Conservation (phyloP, 805 yeast genomes). For the Wickerhamiella nectarea region DNA sequence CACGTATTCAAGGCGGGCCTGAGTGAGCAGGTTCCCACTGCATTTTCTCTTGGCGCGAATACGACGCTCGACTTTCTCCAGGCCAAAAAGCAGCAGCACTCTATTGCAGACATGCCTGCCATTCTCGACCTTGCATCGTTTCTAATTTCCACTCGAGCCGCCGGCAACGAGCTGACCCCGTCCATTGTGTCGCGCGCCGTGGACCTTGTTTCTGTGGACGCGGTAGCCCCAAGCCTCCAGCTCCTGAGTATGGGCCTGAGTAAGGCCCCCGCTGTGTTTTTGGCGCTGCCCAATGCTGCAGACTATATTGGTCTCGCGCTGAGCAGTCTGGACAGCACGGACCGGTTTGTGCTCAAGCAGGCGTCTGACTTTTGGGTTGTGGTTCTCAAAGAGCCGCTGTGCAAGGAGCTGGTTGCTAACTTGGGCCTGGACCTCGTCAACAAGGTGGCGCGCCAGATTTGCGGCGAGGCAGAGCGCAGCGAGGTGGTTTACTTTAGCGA, state of each 20-base stretch:
- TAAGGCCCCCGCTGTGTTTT: slow-evolving; percentile 13
- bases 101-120: slow-evolving; percentile 16
- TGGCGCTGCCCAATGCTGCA: slow-evolving; percentile 14
- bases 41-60: slow-evolving; percentile 41
- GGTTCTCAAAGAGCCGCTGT: slow-evolving; percentile 23
- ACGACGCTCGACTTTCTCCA: slow-evolving; percentile 31
- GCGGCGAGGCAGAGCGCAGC: slow-evolving; percentile 31
- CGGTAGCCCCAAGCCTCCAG: slow-evolving; percentile 20
- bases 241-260: slow-evolving; percentile 19
- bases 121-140: slow-evolving; percentile 23
- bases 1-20: slow-evolving; percentile 51
- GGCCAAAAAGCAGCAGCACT: slow-evolving; percentile 24
- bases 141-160: slow-evolving; percentile 17
- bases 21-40: slow-evolving; percentile 48
- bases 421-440: slow-evolving; percentile 24
- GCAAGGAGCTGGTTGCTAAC: slow-evolving; percentile 20
- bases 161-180: slow-evolving; percentile 5
- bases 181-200: not conserved
- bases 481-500: slow-evolving; percentile 32
- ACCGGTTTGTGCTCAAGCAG: slow-evolving; percentile 42
- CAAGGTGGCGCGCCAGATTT: slow-evolving; percentile 32
- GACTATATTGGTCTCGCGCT: slow-evolving; percentile 28
- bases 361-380: slow-evolving; percentile 43
- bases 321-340: slow-evolving; percentile 33
- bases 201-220: slow-evolving; percentile 16